Percentiles rank a stretch among this genome's conserved stretches.
Evolutionary conservation across 371 early-diverging fungal species (phyloP).

Genomic region (Lichtheimia hyalospora): DNA sequence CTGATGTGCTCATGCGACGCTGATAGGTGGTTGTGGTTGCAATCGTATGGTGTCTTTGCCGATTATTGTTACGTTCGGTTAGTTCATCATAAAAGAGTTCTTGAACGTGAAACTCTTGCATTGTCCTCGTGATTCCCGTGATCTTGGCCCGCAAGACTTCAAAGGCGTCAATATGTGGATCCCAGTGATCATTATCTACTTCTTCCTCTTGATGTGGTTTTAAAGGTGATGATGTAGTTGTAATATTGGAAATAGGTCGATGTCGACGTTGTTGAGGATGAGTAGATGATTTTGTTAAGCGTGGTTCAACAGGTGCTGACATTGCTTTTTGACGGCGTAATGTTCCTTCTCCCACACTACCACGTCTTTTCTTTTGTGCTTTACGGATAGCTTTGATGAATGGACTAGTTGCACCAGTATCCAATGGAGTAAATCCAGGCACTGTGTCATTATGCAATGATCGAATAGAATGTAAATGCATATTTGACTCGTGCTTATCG

Average conservation of each 20-base stretch:
- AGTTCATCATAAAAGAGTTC: slow-evolving; percentile 40
- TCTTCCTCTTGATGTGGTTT: neutral
- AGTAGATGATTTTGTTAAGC: slow-evolving; percentile 32
- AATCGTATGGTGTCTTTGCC: slow-evolving; percentile 14
- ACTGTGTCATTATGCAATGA: no score
- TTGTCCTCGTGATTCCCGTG: slow-evolving; percentile 44
- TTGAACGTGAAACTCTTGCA: slow-evolving; percentile 49
- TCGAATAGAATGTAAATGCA: slow-evolving; percentile 12
- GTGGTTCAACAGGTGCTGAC: slow-evolving; percentile 25
- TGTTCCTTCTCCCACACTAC: slow-evolving; percentile 30
- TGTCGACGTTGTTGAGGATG: slow-evolving; percentile 10
- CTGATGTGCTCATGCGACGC: slow-evolving; percentile 11
- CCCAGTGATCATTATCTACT: slow-evolving; percentile 22
- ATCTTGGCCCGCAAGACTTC: slow-evolving; percentile 48
- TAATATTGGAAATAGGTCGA: slow-evolving; percentile 8
- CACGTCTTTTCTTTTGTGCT: slow-evolving; percentile 28
- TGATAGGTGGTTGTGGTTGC: neutral
- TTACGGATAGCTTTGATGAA: slow-evolving; percentile 18
- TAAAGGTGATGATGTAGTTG: neutral
- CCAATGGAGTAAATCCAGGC: no score
- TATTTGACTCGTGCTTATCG: neutral
- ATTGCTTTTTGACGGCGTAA: slow-evolving; percentile 17
- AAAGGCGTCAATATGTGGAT: slow-evolving; percentile 48
- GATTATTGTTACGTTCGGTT: slow-evolving; percentile 16
- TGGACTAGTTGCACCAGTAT: neutral